Conservation (phyloP, 768 basidiomycete species). For the Lactarius hatsudake region DNA sequence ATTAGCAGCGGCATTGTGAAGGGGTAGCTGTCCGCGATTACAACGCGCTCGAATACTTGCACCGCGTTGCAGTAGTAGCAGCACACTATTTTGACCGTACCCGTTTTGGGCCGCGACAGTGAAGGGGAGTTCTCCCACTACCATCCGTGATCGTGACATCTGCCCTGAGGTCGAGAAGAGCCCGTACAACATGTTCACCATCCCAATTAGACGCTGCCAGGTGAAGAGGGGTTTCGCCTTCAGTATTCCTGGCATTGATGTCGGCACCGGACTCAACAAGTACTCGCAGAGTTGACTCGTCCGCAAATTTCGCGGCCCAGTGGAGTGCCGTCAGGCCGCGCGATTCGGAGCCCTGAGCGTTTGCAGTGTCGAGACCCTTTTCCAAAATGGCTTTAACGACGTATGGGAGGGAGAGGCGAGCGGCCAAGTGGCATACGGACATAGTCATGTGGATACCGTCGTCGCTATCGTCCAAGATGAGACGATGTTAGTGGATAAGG, state of each 20-base stretch:
- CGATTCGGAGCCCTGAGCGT: background rate
- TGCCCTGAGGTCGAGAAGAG: constrained; percentile 4
- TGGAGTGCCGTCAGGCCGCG: constrained; percentile 7
- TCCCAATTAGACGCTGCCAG: constrained; percentile 6
- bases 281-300: background rate
- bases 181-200: constrained; percentile 4
- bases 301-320: constrained; percentile 9
- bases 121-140: constrained; percentile 4
- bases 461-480: background rate
- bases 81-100: constrained; percentile 1
- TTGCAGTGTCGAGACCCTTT: background rate
- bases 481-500: background rate
- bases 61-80: constrained; percentile 6
- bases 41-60: background rate
- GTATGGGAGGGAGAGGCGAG: constrained; percentile 7
- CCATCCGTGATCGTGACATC: background rate
- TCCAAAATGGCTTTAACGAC: background rate
- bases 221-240: constrained; percentile 8
- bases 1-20: constrained; percentile 5
- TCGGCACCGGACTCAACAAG: constrained; percentile 9
- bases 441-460: background rate
- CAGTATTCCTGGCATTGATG: background rate
- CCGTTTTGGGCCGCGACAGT: constrained; percentile 5
- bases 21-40: background rate
- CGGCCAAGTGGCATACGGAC: constrained; percentile 12